Evolutionary conservation across 2,329 filamentous ascomycete species (phyloP).

Genomic region (Exophiala spinifera): DNA sequence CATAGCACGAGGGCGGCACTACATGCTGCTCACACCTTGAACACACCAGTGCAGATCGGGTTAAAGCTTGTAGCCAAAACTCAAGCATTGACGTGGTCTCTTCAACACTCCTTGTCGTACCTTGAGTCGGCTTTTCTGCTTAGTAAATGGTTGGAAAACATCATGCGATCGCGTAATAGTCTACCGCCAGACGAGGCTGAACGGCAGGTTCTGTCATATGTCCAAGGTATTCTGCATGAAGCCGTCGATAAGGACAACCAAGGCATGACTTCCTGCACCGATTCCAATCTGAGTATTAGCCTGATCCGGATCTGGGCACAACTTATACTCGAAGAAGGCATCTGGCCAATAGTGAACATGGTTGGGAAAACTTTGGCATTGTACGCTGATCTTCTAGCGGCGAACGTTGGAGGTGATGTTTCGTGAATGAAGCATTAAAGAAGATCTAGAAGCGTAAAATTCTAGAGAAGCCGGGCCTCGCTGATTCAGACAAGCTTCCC

Average conservation of each 20-base stretch:
- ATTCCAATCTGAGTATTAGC: neutral
- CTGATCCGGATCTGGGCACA: neutral
- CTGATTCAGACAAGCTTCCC: too few species aligned
- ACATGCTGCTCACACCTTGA: neutral
- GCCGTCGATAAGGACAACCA: neutral
- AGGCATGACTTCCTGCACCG: too few species aligned
- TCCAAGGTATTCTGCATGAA: neutral
- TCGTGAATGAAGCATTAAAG: too few species aligned
- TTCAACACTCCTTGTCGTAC: neutral
- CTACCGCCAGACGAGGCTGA: neutral
- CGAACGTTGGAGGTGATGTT: too few species aligned
- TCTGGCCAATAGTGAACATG: neutral
- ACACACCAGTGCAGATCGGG: neutral
- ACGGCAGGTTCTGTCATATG: neutral
- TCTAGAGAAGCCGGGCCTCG: too few species aligned
- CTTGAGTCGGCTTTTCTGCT: slow-evolving; percentile 1
- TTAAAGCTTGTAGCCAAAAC: slow-evolving; percentile 1
- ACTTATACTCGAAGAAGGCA: neutral
- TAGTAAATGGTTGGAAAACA: neutral
- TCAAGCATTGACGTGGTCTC: neutral
- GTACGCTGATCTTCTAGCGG: neutral
- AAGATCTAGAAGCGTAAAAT: too few species aligned
- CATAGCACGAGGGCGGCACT: neutral
- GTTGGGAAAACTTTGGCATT: neutral
- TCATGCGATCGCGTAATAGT: neutral